Percentiles rank a stretch among this genome's conserved stretches.
phyloP scores from a whole-genome alignment of 768 basidiomycete species.

The Tephrocybe sp. region DNA sequence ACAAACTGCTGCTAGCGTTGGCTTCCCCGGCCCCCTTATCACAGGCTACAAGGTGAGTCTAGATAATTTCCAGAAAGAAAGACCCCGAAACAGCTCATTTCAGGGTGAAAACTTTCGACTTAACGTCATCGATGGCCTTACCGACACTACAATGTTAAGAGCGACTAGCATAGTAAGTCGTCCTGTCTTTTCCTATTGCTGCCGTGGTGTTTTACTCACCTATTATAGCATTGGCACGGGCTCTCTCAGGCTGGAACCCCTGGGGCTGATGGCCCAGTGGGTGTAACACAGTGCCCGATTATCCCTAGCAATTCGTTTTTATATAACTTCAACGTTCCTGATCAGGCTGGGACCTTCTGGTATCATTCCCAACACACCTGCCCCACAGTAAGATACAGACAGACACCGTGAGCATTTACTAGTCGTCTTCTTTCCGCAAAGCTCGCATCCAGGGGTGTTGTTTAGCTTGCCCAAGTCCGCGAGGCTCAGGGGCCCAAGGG shows the following conservation, averaged over 20 bases:
- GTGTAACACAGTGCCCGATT: slow-evolving; percentile 43
- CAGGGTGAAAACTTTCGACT: slow-evolving; percentile 22
- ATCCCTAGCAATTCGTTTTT: slow-evolving; percentile 32
- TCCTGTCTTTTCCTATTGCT: too few relatives aligned
- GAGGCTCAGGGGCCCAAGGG: slow-evolving; percentile 31
- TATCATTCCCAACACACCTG: slow-evolving; percentile 20
- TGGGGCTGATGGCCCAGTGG: slow-evolving; percentile 35
- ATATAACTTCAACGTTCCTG: slow-evolving; percentile 31
- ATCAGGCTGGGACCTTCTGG: slow-evolving; percentile 22
- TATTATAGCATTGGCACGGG: slow-evolving; percentile 42
- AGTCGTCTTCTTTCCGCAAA: slow-evolving; percentile 33
- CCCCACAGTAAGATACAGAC: slow-evolving; percentile 32
- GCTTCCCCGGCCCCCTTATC: slow-evolving; percentile 28
- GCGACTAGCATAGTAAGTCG: slow-evolving; percentile 23
- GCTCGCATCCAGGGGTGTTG: slow-evolving; percentile 30
- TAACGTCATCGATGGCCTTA: slow-evolving; percentile 21
- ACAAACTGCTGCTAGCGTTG: slow-evolving; percentile 2
- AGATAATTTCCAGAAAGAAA: too few relatives aligned
- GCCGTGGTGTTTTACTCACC: too few relatives aligned
- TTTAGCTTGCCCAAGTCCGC: slow-evolving; percentile 35
- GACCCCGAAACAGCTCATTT: background rate
- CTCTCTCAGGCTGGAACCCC: slow-evolving; percentile 36
- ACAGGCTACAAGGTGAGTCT: slow-evolving; percentile 24
- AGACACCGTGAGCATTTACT: slow-evolving; percentile 34
- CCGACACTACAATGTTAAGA: slow-evolving; percentile 19